Evolutionary conservation across 495 filamentous ascomycete genomes (phyloP), one percentile per base, ranked within the genome.

Genomic region (Penicillium pancosmium): DNA sequence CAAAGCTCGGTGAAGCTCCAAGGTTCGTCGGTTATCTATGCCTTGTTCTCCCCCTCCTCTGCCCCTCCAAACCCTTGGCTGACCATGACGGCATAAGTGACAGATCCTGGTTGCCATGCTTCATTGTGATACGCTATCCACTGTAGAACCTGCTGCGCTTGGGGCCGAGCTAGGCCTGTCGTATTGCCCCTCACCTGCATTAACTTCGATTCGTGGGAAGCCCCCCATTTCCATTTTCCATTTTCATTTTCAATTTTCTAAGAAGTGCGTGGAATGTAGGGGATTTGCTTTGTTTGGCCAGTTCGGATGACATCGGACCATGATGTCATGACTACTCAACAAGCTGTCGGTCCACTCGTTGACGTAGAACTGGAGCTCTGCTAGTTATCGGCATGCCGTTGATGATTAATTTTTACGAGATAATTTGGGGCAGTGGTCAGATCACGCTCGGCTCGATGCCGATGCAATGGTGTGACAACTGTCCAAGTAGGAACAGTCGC

Each of bases 271-370:
- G 12, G 36, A 38, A 38, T 38, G 36, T 38, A 13, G 36, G 15
- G 36, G 15, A 15, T 38, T 31, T 7, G 6, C 27, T 31, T 31
- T 8, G 36, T 38, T 38, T 38, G 36, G 11, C 12, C 11, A 38
- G 16, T 18, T 44, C 41, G 41, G 41, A 44, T 44, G 41, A 44
- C 41, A 44, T 44, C 41, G 41, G 41, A 19, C 50, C 50, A 18
- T 52, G 50, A 52, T 52, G 50, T 52, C 50, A 52, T 52, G 50
- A 52, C 50, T 52, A 44, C 41, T 44, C 1, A 44, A 21, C 41
- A 44, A 38, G 2, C 15, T 4, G 12, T 12, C 11, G 15, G 36
- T 7, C 15, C 36, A 38, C 36, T 38, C n/a, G 13, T 44, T 44
- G 15, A 44, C 41, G 16, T 44, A 16, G 9, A 44, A 19, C 16